Evolutionary conservation across 805 yeast genomes (phyloP), one percentile per base, ranked within the genome.

Genomic region (Kodamaea nitidulidarum): DNA sequence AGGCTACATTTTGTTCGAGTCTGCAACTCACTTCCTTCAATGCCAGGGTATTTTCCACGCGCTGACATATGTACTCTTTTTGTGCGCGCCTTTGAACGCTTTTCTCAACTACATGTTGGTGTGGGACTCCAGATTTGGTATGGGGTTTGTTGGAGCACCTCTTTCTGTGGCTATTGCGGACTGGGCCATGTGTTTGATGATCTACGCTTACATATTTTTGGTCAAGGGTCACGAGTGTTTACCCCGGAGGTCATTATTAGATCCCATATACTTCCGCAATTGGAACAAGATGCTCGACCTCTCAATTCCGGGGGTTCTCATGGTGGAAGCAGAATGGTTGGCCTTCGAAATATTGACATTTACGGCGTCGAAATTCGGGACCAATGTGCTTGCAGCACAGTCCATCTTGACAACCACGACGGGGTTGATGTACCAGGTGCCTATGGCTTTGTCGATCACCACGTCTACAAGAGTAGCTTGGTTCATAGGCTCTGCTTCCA

Each of bases 1-100:
- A 0, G 91, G 87, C 0, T 84, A 76, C 55, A 78, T 84, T 20
- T 50, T 78, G n/a, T 77, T 76, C 50, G 91, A 84, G 60, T 79
- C 81, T 47, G 79, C 81, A 36, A 84, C 84, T 56, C 78, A 84
- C 56, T 84, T 72, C 51, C 63, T 84, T 49, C 91, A 84, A 58
- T 74, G 86, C 34, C 91, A 84, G 63, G 87, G 87, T 16, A 73
- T 83, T 6, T 84, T 84, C 60, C 86, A 84, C 57, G 91, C 91
- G 6, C 80, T 88, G 8, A 84, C 90, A 0, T 80, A 81, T 47
- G 83, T 82, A 17, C 63, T 84, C 29, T 61, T 76, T 28, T 50
- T 84, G 20, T 83, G 88, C 61, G 90, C 90, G 3, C 91, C 93
- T 7, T 58, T 84, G 44, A 84, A 84, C 53, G 84, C 83, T 0